These are phyloP conservation scores for Wickerhamomyces mucosus DNA, from an alignment of 805 yeast genomes.

Conservation along the genomic window DNA sequence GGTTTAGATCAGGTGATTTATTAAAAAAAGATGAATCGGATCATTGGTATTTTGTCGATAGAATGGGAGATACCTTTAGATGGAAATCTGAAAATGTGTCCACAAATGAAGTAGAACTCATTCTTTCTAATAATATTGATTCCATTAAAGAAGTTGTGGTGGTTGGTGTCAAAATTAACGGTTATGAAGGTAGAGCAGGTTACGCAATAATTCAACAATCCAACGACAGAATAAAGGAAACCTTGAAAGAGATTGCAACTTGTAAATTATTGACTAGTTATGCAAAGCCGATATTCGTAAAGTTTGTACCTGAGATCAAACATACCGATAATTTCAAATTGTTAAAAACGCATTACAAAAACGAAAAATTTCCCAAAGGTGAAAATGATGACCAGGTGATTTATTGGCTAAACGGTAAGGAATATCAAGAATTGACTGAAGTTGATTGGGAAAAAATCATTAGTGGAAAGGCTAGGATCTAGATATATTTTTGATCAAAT, in stretches of 20 bases:
- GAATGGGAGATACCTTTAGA: conserved; percentile 91
- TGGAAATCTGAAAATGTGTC: conserved; percentile 97
- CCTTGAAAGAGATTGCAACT: conserved; percentile 31
- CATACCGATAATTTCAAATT: conserved; percentile 79
- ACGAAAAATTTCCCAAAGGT: conserved; percentile 64
- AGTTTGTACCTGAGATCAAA: conserved; percentile 52
- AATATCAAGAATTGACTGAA: conserved; percentile 47
- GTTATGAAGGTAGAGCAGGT: conserved; percentile 93
- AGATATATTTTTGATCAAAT: too few relatives aligned
- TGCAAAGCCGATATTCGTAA: conserved; percentile 78
- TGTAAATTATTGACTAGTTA: conserved; percentile 59
- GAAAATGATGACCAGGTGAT: conserved; percentile 46
- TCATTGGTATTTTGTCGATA: conserved; percentile 74
- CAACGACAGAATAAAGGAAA: conserved; percentile 11
- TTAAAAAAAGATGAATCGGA: conserved; percentile 60
- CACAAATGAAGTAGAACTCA: conserved; percentile 87
- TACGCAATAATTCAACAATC: conserved; percentile 62
- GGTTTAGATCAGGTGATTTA: conserved; percentile 84
- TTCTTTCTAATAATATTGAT: conserved; percentile 29
- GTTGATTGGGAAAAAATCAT: conserved; percentile 42
- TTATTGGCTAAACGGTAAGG: conserved; percentile 56
- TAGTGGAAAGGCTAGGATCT: conserved; percentile 13
- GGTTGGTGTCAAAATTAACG: conserved; percentile 77
- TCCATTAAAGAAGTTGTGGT: conserved; percentile 62
- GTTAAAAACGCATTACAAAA: conserved; percentile 56